Conservation (phyloP, 2,329 filamentous ascomycete species). For the Nothophoma quercina region DNA sequence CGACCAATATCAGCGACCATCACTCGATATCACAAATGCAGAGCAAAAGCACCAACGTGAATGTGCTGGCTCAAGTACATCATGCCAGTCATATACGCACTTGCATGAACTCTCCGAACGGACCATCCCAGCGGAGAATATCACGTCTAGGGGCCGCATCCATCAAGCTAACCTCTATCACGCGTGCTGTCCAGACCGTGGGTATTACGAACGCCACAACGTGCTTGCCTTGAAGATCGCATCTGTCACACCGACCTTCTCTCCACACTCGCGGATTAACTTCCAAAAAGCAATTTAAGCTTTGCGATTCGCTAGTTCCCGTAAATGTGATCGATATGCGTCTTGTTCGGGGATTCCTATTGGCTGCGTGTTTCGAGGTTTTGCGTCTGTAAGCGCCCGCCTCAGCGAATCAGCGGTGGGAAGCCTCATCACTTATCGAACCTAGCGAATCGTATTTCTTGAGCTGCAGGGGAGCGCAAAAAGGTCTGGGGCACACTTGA, state of each 20-base stretch:
- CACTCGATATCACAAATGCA: too few relatives aligned
- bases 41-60: too few relatives aligned
- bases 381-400: too few relatives aligned
- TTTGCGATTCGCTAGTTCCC: background rate
- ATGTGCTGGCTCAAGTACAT: too few relatives aligned
- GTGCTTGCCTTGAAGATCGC: background rate
- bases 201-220: conserved; percentile 10
- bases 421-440: too few relatives aligned
- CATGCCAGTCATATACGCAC: background rate
- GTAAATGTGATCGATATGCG: too few relatives aligned
- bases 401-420: too few relatives aligned
- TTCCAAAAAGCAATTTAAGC: too few relatives aligned
- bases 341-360: too few relatives aligned
- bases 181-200: background rate
- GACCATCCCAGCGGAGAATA: conserved; percentile 4
- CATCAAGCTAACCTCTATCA: background rate
- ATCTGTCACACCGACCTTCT: conserved; percentile 12
- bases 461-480: conserved; percentile 8
- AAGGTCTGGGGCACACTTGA: background rate
- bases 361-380: too few relatives aligned
- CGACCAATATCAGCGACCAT: background rate
- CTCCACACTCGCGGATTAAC: background rate
- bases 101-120: background rate
- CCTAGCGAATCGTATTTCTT: background rate
- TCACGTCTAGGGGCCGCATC: background rate